A percentile compares a stretch with the other conserved stretches of the same genome.
These are phyloP conservation scores for Lunasporangiospora selenospora DNA, from an alignment of 192 early-diverging fungal species.

Conservation along the genomic window DNA sequence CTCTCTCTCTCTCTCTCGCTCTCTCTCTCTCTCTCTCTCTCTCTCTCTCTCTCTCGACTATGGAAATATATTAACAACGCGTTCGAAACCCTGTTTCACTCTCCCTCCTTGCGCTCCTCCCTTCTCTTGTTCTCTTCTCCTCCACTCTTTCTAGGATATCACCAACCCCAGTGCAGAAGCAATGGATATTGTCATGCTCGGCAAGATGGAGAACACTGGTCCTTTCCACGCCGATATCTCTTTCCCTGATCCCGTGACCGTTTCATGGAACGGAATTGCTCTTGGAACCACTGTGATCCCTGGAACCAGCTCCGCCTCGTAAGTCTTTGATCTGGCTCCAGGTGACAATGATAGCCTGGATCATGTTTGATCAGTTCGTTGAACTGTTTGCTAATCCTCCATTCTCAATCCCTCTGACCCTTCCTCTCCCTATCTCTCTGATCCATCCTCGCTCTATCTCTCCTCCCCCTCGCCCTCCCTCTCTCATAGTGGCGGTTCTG, in stretches of 20 bases:
- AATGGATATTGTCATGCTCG: conserved; percentile 21
- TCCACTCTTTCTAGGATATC: conserved; percentile 12
- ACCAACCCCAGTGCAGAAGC: conserved; percentile 6
- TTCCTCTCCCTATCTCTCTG: background rate
- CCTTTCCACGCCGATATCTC: conserved; percentile 52
- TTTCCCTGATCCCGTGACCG: conserved; percentile 41
- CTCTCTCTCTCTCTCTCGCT: background rate
- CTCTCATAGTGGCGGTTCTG: conserved; percentile 12
- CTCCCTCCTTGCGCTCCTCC: background rate
- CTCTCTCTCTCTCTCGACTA: background rate
- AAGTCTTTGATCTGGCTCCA: background rate
- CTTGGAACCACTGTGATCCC: conserved; percentile 18
- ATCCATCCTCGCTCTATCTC: background rate
- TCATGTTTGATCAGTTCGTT: background rate
- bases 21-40: background rate
- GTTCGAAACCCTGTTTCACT: too few species aligned
- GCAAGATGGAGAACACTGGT: conserved; percentile 47
- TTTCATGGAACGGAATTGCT: conserved; percentile 40
- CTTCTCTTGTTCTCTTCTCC: background rate
- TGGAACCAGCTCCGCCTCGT: conserved; percentile 8
- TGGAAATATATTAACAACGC: too few species aligned
- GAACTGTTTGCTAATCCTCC: background rate
- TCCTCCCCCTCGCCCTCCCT: background rate
- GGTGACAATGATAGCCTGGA: too few species aligned
- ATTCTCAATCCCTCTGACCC: background rate